A percentile compares a stretch with the other conserved stretches of the same genome.
Evolutionary conservation across 2,329 filamentous ascomycete genomes (phyloP).

Genomic region (Neurospora sp.): DNA sequence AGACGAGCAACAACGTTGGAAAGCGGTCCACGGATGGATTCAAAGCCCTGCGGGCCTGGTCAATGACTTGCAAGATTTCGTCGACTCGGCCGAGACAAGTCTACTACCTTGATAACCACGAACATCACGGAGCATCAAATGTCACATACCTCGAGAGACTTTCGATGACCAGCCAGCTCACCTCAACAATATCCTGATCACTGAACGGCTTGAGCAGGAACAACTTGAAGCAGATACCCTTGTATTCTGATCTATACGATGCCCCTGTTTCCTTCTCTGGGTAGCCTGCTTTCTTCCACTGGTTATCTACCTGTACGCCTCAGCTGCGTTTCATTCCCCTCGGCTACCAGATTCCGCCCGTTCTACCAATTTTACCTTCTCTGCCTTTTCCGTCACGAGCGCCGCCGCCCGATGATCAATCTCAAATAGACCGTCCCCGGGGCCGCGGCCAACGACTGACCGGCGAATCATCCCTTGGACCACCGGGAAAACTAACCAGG

Average conservation of each 20-base stretch:
- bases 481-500: not conserved
- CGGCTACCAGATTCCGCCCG: fast-evolving
- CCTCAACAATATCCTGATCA: not conserved
- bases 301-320: not conserved
- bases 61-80: not conserved
- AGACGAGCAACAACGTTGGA: not conserved
- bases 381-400: too few relatives aligned
- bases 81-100: not conserved
- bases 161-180: not conserved
- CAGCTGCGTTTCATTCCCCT: not conserved
- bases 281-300: not conserved
- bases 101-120: not conserved
- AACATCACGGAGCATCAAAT: not conserved
- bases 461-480: not conserved
- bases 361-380: not conserved
- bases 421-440: not conserved
- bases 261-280: not conserved
- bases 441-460: not conserved
- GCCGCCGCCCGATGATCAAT: too few relatives aligned
- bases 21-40: not conserved
- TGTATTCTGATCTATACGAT: not conserved
- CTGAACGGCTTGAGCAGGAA: not conserved
- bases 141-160: not conserved
- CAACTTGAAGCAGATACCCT: not conserved
- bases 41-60: not conserved